phyloP scores from a whole-genome alignment of 2,329 filamentous ascomycete genomes.

The Colletotrichum endophyticum region DNA sequence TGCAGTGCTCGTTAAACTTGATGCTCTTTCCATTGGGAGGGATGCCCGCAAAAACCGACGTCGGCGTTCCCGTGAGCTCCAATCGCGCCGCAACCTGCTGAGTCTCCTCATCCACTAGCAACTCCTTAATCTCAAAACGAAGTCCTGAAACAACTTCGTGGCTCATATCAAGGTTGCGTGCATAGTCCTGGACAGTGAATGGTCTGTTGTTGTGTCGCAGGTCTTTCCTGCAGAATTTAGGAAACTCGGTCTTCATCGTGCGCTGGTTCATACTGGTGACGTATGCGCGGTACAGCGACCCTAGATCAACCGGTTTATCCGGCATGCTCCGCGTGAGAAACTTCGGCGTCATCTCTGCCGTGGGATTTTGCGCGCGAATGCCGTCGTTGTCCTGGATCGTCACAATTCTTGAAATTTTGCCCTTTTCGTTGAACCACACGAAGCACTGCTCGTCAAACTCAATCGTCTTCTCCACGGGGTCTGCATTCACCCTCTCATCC shows the following conservation, averaged over 20 bases:
- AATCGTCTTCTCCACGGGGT: not conserved
- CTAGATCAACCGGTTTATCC: not conserved
- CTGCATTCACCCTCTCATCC: not conserved
- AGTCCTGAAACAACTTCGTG: constrained; percentile 32
- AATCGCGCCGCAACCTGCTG: constrained; percentile 36
- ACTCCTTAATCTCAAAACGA: constrained; percentile 26
- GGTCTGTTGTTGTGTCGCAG: constrained; percentile 34
- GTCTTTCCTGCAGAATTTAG: constrained; percentile 27
- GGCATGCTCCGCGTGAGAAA: constrained; percentile 4
- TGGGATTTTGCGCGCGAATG: not conserved
- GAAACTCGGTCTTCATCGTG: constrained; percentile 28
- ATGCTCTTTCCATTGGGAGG: constrained; percentile 31
- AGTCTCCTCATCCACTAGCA: constrained; percentile 33
- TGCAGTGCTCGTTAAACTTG: constrained; percentile 35
- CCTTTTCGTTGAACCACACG: constrained; percentile 15
- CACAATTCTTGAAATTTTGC: constrained; percentile 10
- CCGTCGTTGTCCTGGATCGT: constrained; percentile 19
- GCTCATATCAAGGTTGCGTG: constrained; percentile 30
- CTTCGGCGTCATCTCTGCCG: not conserved
- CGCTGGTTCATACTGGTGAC: constrained; percentile 35
- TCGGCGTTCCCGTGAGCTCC: constrained; percentile 33
- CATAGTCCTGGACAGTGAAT: constrained; percentile 28
- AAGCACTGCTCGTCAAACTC: constrained; percentile 19
- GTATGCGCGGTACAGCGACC: constrained; percentile 30
- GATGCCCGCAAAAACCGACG: constrained; percentile 28